Percentiles rank a stretch among this genome's conserved stretches.
Conservation (phyloP, 345 rosid genomes). For the Atalantia buxifolia region DNA sequence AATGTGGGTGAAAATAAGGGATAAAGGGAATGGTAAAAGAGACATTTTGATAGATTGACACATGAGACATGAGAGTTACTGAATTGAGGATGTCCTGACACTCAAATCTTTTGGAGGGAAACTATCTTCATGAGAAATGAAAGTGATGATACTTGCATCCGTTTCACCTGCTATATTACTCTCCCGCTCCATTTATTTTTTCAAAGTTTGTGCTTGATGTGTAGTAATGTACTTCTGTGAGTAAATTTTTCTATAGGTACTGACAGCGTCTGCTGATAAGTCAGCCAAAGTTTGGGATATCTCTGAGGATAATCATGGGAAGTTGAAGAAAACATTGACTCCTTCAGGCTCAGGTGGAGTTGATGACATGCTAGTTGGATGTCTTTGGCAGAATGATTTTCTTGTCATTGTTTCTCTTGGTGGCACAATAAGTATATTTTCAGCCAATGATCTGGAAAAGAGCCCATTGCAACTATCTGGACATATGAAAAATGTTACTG, state of each 20-base stretch:
- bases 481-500: constrained; percentile 81
- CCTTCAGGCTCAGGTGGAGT: constrained; percentile 74
- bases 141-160: constrained; percentile 13
- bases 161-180: neutral
- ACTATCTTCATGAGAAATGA: neutral
- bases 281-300: constrained; percentile 95
- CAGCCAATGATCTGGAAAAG: constrained; percentile 74
- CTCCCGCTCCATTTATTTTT: neutral
- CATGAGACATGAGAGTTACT: neutral
- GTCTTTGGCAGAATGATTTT: constrained; percentile 90
- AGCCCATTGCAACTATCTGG: constrained; percentile 70
- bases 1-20: neutral
- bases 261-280: constrained; percentile 96
- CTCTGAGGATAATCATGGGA: constrained; percentile 65
- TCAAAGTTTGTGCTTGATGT: neutral
- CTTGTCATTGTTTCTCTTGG: constrained; percentile 92
- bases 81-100: neutral
- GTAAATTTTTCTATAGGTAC: constrained; percentile 42
- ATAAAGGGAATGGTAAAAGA: neutral
- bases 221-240: neutral
- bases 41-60: neutral
- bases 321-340: constrained; percentile 59
- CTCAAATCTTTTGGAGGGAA: neutral
- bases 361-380: constrained; percentile 94
- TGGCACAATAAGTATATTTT: constrained; percentile 72